These are phyloP conservation scores for Corymbia maculata DNA, from an alignment of 345 rosid species.

Conservation along the genomic window DNA sequence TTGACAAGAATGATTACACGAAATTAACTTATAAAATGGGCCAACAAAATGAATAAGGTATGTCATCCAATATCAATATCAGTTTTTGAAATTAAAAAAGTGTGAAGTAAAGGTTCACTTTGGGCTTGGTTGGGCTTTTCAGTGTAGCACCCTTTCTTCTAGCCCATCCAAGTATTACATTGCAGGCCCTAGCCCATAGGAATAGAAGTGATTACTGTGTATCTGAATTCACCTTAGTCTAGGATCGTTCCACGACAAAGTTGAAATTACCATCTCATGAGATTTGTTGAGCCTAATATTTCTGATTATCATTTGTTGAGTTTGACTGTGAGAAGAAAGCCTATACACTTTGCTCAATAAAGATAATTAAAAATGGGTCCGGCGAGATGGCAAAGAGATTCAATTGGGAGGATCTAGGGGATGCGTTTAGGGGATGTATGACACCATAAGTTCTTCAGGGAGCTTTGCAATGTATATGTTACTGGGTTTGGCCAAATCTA, in stretches of 20 bases:
- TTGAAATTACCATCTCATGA: background rate
- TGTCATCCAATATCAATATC: too few species aligned
- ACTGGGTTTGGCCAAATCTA: background rate
- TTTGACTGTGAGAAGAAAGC: background rate
- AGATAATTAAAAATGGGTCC: background rate
- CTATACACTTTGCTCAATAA: background rate
- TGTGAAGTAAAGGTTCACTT: background rate
- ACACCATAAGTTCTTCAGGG: background rate
- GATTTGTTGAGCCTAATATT: background rate
- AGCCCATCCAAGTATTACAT: background rate
- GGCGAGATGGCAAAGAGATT: background rate
- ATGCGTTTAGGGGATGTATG: background rate
- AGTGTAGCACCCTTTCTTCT: background rate
- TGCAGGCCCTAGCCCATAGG: background rate
- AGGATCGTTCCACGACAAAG: background rate
- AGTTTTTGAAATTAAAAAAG: too few species aligned
- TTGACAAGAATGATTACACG: background rate
- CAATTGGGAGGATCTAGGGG: background rate
- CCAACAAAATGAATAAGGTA: background rate
- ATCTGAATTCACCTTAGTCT: background rate
- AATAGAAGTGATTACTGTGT: background rate
- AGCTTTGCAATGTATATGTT: background rate
- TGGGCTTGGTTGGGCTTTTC: background rate
- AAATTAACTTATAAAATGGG: too few species aligned
- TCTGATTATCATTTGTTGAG: background rate